A percentile compares a stretch with the other conserved stretches of the same genome.
Conservation (phyloP, 139 green algal genomes). For the Penium margaritaceum region DNA sequence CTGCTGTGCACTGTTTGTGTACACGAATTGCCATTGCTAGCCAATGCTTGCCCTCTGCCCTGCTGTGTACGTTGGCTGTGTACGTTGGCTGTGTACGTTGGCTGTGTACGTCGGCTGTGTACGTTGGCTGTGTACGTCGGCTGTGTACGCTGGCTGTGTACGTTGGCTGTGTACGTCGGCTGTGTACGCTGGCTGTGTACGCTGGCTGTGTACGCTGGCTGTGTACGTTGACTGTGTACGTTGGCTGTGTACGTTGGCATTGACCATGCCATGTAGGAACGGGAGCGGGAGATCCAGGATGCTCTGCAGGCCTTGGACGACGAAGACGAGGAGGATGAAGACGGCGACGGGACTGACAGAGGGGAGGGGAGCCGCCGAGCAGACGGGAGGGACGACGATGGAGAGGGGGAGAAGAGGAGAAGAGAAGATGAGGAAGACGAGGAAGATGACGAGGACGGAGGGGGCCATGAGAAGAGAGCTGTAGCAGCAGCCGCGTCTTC, state of each 20-base stretch:
- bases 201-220: neutral
- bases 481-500: neutral
- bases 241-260: neutral
- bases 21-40: too few relatives aligned
- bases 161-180: neutral
- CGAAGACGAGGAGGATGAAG: neutral
- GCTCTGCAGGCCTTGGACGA: neutral
- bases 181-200: neutral
- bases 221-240: too few relatives aligned
- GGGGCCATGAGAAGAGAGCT: neutral
- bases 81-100: neutral
- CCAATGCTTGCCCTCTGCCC: too few relatives aligned
- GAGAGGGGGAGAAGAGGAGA: neutral
- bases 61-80: neutral
- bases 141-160: neutral
- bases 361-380: neutral
- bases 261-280: neutral
- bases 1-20: too few relatives aligned
- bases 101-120: neutral
- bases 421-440: neutral
- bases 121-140: neutral
- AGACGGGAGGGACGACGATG: neutral
- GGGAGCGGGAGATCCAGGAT: neutral
- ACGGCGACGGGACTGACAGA: neutral
- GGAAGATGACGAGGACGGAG: neutral